Evolutionary conservation across 805 yeast species (phyloP), one percentile per base, ranked within the genome.

Genomic region (Lachancea sp.): DNA sequence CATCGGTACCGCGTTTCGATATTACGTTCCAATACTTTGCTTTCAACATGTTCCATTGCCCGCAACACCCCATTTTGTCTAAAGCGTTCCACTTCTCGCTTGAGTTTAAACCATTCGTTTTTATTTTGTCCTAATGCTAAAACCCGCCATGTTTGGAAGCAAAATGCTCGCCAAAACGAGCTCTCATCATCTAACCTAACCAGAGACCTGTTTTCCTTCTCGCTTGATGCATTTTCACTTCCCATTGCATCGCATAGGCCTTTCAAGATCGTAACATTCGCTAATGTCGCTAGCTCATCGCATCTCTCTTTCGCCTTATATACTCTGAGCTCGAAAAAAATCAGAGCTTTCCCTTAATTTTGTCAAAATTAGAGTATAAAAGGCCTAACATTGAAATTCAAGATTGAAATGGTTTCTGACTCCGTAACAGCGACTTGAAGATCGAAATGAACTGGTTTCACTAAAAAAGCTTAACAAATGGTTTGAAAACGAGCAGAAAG

Each of bases 1-100:
- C 66, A 62, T 5, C 49, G 33, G 5, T 55, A 30, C 22, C 51
- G 55, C 4, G 46, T 46, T 13, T 49, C 48, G 11, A 47, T 27
- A 13, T 47, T 41, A 5, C 38, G 18, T 12, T 36, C 25, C 3
- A 13, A 31, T 7, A 15, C 13, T 13, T 16, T 12, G 17, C n/a
- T 11, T 26, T 30, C 31, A 3, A 36, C 16, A 2, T n/a, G 17
- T n/a, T 29, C 25, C 16, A 36, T 27, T 12, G 32, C 36, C 19
- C 15, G 12, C 25, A 31, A 12, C 13, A 42, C 19, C 16, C 11
- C 12, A 6, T 36, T 11, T n/a, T 36, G 29, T 10, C 31, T 16
- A 11, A 13, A 8, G 17, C 5, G n/a, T 12, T n/a, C 36, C 32
- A 30, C 19, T 13, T n/a, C 12, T 12, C 16, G 12, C 20, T 22